A percentile compares a stretch with the other conserved stretches of the same genome.
Conservation (phyloP, 2,329 filamentous ascomycete genomes). For the Penicillium sp. region DNA sequence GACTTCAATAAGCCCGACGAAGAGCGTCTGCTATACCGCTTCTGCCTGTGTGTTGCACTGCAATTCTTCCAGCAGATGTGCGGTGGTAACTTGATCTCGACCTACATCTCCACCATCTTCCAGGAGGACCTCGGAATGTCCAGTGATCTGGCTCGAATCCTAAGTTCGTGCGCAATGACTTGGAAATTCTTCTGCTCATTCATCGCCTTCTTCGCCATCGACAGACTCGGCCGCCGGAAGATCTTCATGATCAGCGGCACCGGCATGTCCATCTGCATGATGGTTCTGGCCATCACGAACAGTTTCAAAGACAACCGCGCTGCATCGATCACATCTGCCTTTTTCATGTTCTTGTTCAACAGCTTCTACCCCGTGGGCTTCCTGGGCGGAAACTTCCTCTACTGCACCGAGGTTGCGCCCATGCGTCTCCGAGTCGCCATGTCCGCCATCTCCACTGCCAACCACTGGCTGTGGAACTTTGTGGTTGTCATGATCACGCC, state of each 20-base stretch:
- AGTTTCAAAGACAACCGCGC: slow-evolving; percentile 24
- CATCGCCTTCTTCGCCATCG: slow-evolving; percentile 53
- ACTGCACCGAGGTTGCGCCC: slow-evolving; percentile 49
- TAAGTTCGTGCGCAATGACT: slow-evolving; percentile 53
- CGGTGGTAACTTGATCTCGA: slow-evolving; percentile 13
- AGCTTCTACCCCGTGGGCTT: slow-evolving; percentile 65
- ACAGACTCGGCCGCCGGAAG: slow-evolving; percentile 52
- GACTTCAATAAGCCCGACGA: slow-evolving; percentile 44
- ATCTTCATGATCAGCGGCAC: slow-evolving; percentile 56
- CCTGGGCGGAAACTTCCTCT: slow-evolving; percentile 58
- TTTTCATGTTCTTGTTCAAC: slow-evolving; percentile 62
- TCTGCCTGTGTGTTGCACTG: slow-evolving; percentile 12
- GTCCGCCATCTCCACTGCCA: slow-evolving; percentile 62
- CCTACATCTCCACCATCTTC: slow-evolving; percentile 14
- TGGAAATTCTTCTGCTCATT: slow-evolving; percentile 58
- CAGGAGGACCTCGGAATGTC: slow-evolving; percentile 17
- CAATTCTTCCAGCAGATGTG: slow-evolving; percentile 21
- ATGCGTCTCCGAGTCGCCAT: slow-evolving; percentile 55
- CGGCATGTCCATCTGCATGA: slow-evolving; percentile 58
- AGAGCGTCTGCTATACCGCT: slow-evolving; percentile 14
- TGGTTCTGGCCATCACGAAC: slow-evolving; percentile 48
- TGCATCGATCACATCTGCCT: slow-evolving; percentile 8
- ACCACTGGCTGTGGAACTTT: slow-evolving; percentile 61
- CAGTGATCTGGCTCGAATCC: slow-evolving; percentile 25
- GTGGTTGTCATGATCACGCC: slow-evolving; percentile 66